These are phyloP conservation scores for Lyophyllum decastes DNA, from an alignment of 768 basidiomycete species.

Conservation along the genomic window DNA sequence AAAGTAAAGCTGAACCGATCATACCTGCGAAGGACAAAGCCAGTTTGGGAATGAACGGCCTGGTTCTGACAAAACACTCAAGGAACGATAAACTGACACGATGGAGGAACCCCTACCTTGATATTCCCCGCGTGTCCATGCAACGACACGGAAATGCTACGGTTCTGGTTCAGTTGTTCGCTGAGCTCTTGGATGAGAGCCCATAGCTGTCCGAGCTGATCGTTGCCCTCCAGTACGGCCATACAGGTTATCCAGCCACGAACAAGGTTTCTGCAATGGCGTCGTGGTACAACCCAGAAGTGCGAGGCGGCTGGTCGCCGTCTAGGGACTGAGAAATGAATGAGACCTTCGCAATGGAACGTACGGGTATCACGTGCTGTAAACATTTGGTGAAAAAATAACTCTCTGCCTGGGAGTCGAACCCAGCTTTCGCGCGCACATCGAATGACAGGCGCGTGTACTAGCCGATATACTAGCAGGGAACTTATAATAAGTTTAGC, in stretches of 20 bases:
- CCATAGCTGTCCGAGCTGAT: conserved; percentile 64
- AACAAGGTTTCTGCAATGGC: background rate
- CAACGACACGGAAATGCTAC: conserved; percentile 67
- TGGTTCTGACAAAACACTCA: conserved; percentile 55
- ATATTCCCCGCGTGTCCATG: conserved; percentile 74
- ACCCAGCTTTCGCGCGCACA: conserved; percentile 14
- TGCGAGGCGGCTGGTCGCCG: background rate
- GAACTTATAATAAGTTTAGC: background rate
- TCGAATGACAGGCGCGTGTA: conserved; percentile 13
- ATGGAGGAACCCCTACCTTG: conserved; percentile 54
- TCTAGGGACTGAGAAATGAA: background rate
- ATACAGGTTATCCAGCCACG: conserved; percentile 24
- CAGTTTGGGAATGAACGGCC: conserved; percentile 86
- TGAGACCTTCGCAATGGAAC: too few species aligned
- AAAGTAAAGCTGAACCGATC: conserved; percentile 21
- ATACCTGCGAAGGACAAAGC: conserved; percentile 85
- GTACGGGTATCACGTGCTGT: background rate
- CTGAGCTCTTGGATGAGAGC: conserved; percentile 75
- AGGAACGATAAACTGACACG: background rate
- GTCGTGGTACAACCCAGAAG: background rate
- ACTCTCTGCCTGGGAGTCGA: conserved; percentile 17
- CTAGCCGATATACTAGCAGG: conserved; percentile 16
- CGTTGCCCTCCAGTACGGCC: conserved; percentile 59
- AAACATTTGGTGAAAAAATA: background rate
- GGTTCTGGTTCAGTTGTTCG: conserved; percentile 81